Base-by-base conservation (phyloP, 140 eudicot species). In the Flaveria floridana region DNA sequence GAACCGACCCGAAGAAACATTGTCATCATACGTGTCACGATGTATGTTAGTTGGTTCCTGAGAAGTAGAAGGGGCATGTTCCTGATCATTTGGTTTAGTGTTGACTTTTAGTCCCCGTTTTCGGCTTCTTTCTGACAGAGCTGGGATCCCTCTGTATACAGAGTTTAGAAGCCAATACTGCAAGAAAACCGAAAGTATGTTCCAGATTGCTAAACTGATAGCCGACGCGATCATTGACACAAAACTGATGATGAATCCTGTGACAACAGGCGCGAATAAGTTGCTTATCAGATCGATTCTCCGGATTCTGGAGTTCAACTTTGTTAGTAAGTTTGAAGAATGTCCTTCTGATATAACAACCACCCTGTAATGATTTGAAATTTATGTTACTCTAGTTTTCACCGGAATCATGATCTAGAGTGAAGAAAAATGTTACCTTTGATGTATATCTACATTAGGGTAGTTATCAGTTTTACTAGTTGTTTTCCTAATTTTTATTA, bases 261-360 rank as follows among this genome's bases (percentile, higher is more conserved):
- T 15, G 2, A 78, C 88, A 6, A 90, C 97, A 2, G 98, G 98
- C 1, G 98, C 97, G 70, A 88, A 80, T 48, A 93, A 23, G 52
- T 88, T 88, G 96, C 98, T 80, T 18, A 82, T 78, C 52, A 93
- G 82, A 79, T 93, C 99, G 19, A 93, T 93, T 74, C 99, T 82
- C 16, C 98, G 83, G 48, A 93, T 85, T 28, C 72, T 74, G n/a
- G 99, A 90, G 68, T 93, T 93, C 86, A 93, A 46, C 67, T 79
- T 82, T 47, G 97, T 90, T 62, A 90, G 82, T 7, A 82, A 55
- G 62, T 80, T 85, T 65, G 94, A 81, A 73, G 99, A 82, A 19
- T 85, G 89, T 2, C 91, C 89, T 84, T 93, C 96, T 28, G 99
- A 85, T 82, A 93, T 88, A 56, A 93, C 96, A 62, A 90, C 97